Evolutionary conservation across 2,329 filamentous ascomycete species (phyloP), one percentile per base, ranked within the genome.

Genomic region (Cytospora schulzeri): DNA sequence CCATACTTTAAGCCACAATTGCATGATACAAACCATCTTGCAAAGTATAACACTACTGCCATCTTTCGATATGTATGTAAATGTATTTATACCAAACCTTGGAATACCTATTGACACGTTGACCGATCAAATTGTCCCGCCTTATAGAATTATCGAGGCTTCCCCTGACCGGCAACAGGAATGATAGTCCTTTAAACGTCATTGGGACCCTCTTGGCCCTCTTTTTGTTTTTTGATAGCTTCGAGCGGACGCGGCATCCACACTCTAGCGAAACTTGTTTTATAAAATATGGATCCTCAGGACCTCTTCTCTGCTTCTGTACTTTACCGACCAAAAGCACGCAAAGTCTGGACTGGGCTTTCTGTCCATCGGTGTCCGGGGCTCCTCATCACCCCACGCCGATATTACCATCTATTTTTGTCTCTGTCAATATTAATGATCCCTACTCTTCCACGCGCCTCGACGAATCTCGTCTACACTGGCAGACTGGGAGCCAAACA

Each of bases 241-340:
- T 38, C 50, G 35, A 45, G 45, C 33, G 50, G 60, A 62, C 60
- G 52, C 60, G 33, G 33, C 55, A 41, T 38, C 22, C 52, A 31
- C 29, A 35, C 52, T 55, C 59, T 62, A 53, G 62, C 57, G 62
- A 60, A 55, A 56, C 58, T 62, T 54, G 63, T 62, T 65, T 65
- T 35, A 57, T 53, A 60, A 54, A 53, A 65, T 57, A 22, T 50
- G 57, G 45, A 12, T n/a, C 45, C 22, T 5, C 28, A 35, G 41
- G 63, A 33, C 53, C 31, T 45, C 45, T 19, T 29, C 52, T 33
- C 28, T 51, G 56, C 41, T 41, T 58, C 38, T 8, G 35, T 6
- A 28, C 8, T 28, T 45, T 15, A 24, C 55, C 31, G n/a, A 26
- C n/a, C 15, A 15, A n/a, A 38, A 22, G 22, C 33, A 29, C 17